These are phyloP conservation scores for Aphanocladium album DNA, from an alignment of 2,329 filamentous ascomycete species.

Conservation along the genomic window DNA sequence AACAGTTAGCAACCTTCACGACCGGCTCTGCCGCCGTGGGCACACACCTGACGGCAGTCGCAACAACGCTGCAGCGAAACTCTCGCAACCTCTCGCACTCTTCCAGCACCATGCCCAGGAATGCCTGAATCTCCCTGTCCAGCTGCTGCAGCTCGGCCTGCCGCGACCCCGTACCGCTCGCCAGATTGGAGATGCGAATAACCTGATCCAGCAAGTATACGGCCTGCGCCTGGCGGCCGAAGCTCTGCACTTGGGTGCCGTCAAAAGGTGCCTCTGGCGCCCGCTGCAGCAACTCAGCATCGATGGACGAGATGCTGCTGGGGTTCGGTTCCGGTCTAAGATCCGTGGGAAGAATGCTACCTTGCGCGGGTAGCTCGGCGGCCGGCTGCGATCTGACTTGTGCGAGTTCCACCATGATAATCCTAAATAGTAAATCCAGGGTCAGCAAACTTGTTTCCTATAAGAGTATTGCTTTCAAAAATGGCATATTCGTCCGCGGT, in stretches of 20 bases:
- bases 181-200: not conserved
- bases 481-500: not conserved
- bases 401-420: not conserved
- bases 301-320: not conserved
- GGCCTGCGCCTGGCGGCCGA: not conserved
- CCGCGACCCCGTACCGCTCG: not conserved
- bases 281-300: not conserved
- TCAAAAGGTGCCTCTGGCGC: not conserved
- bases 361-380: not conserved
- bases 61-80: not conserved
- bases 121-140: not conserved
- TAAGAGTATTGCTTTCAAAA: not conserved
- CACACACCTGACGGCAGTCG: not conserved
- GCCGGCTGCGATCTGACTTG: not conserved
- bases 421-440: not conserved
- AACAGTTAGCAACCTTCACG: not conserved
- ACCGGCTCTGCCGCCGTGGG: not conserved
- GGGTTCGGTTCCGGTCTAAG: not conserved
- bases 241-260: not conserved
- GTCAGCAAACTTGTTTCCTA: not conserved
- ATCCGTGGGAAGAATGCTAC: not conserved
- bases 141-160: not conserved
- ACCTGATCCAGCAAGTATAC: not conserved
- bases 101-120: slow-evolving; percentile 1
- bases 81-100: not conserved